Conservation (phyloP, 192 early-diverging fungal species). For the Backusella sp. region DNA sequence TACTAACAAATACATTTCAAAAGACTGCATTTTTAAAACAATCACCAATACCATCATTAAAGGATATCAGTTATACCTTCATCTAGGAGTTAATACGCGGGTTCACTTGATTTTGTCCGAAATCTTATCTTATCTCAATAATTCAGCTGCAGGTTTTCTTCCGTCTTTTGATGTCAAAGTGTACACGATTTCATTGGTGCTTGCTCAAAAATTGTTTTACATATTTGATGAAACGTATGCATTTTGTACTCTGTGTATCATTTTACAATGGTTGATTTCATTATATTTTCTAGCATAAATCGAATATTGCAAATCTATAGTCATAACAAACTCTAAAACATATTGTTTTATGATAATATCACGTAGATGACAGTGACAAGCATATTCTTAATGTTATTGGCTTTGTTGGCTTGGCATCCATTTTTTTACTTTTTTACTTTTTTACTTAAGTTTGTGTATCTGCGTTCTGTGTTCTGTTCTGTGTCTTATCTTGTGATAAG, state of each 20-base stretch:
- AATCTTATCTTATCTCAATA: background rate
- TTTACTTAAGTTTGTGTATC: background rate
- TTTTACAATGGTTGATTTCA: background rate
- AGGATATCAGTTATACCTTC: too few species aligned
- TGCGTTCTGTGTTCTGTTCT: background rate
- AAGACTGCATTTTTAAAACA: too few species aligned
- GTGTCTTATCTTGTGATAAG: background rate
- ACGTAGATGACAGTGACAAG: background rate
- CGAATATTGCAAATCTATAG: too few species aligned
- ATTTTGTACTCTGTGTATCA: constrained; percentile 1
- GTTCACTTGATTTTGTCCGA: background rate
- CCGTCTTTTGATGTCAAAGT: background rate
- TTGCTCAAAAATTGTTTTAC: background rate
- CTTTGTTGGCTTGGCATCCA: background rate
- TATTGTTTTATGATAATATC: background rate
- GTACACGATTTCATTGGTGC: background rate
- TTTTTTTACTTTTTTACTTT: background rate
- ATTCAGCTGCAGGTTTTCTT: too few species aligned
- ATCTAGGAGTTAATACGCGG: background rate
- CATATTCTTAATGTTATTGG: background rate
- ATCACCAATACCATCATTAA: too few species aligned
- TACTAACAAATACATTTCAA: too few species aligned
- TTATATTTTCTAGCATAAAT: background rate
- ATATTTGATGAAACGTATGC: background rate
- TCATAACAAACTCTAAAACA: background rate